Base-by-base conservation (phyloP, 208 protist genomes). In the Borovskyia barvae region DNA sequence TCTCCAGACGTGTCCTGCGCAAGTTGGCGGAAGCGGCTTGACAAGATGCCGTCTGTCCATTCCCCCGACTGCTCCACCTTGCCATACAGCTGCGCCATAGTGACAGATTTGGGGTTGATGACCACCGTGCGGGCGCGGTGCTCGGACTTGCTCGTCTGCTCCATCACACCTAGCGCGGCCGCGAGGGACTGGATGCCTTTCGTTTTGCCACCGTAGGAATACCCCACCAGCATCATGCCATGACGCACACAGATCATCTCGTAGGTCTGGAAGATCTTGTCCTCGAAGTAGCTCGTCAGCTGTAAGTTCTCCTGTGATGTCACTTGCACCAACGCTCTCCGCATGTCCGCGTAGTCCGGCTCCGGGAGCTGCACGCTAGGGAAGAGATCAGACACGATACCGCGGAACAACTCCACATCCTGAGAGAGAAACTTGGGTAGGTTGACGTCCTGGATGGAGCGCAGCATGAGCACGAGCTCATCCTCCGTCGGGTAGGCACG, bases 241-340 rank as follows among this genome's bases (percentile, higher is more conserved):
- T 99, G 98, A 5, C 98, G 90, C 29, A 99, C 96, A 39, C 87
- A 80, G 51, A 98, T 97, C 93, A 98, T 99, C 77, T 99, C 97
- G 58, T 98, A 97, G 20, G 96, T 90, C 72, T 98, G 85, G 28
- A 74, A 75, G 36, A 94, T 79, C 70, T 98, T 98, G 29, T 84
- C 43, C 51, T 94, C 80, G 78, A 97, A 97, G 65, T 93, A 95
- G 20, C 67, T 30, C n/a, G 89, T 93, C 7, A 94, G 78, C 78
- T 97, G 89, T 43, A 98, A 47, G 60, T 96, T 95, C 33, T 72
- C 57, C 37, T 72, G 72, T 14, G 46, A 12, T 26, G 79, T 90
- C 30, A 89, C 83, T 22, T 42, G 72, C 20, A 56, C 43, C 29
- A 98, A 68, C 24, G 88, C 88, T 29, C 67, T 56, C 64, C 87